Evolutionary conservation across 208 protist species (phyloP).

Genomic region (Acanthamoeba castellanii): DNA sequence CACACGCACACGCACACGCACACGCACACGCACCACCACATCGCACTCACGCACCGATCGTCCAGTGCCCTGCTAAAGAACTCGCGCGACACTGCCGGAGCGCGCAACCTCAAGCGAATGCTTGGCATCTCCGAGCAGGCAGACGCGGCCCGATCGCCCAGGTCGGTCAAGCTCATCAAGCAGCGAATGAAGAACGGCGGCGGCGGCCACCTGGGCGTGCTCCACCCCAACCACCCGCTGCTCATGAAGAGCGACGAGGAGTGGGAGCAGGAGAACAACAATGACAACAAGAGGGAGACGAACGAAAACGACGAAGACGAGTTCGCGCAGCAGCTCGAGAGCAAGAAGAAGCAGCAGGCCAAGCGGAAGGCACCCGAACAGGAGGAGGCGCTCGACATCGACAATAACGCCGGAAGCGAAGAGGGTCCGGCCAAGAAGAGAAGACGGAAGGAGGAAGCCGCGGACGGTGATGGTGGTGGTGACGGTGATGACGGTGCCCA

Average conservation of each 20-base stretch:
- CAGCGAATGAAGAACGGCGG: not conserved
- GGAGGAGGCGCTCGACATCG: not conserved
- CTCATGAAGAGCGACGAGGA: slow-evolving; percentile 28
- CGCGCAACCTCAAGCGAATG: slow-evolving; percentile 49
- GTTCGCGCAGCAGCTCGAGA: not conserved
- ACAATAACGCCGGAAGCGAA: not conserved
- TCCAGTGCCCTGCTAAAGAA: not conserved
- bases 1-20: too few relatives aligned
- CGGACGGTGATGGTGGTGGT: not conserved
- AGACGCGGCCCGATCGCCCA: not conserved
- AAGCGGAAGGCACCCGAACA: slow-evolving; percentile 22
- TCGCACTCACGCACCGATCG: not conserved
- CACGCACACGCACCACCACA: not conserved
- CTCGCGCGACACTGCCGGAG: not conserved
- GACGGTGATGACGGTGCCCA: not conserved
- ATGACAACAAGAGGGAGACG: not conserved
- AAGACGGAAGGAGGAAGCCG: not conserved
- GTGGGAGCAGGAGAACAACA: not conserved
- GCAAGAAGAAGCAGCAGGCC: not conserved
- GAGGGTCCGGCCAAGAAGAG: slow-evolving; percentile 12
- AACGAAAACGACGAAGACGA: not conserved
- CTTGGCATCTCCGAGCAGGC: not conserved
- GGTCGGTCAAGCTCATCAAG: not conserved
- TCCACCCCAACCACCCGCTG: slow-evolving; percentile 47
- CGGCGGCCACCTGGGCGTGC: not conserved